These are phyloP conservation scores for Aspergillus wentii DNA, from an alignment of 495 filamentous ascomycete species.

Conservation along the genomic window DNA sequence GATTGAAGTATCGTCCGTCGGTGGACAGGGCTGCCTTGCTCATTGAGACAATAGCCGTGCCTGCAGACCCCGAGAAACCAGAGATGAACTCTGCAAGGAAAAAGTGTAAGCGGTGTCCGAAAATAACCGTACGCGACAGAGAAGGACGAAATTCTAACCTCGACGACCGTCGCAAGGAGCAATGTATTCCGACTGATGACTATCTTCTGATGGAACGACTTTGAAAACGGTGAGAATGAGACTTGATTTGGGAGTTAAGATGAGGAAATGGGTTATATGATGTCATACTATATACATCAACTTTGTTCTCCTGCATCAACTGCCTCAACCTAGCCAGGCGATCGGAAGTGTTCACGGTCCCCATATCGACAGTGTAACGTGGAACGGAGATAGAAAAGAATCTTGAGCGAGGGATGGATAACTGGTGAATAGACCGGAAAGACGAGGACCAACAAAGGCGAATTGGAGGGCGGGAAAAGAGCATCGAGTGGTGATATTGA, in stretches of 20 bases:
- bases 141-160: conserved; percentile 43
- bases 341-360: conserved; percentile 72
- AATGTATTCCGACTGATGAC: conserved; percentile 97
- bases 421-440: conserved; percentile 26
- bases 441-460: conserved; percentile 29
- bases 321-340: conserved; percentile 73
- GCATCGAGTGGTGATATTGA: conserved; percentile 28
- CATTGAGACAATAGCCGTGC: conserved; percentile 81
- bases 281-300: conserved; percentile 89
- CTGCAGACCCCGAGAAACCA: conserved; percentile 93
- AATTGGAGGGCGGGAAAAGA: conserved; percentile 30
- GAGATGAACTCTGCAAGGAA: conserved; percentile 67
- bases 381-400: conserved; percentile 34
- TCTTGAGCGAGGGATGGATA: conserved; percentile 22
- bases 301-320: conserved; percentile 80
- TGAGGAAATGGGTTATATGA: conserved; percentile 5
- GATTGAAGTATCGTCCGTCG: conserved; percentile 98
- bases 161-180: conserved; percentile 87
- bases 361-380: conserved; percentile 61
- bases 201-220: conserved; percentile 98
- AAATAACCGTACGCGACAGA: neutral
- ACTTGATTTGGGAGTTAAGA: neutral
- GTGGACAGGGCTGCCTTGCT: conserved; percentile 89
- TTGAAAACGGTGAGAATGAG: conserved; percentile 14
- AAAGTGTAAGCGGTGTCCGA: conserved; percentile 11